phyloP scores from a whole-genome alignment of 257 asterid genomes.

The Salvia rosmarinus region DNA sequence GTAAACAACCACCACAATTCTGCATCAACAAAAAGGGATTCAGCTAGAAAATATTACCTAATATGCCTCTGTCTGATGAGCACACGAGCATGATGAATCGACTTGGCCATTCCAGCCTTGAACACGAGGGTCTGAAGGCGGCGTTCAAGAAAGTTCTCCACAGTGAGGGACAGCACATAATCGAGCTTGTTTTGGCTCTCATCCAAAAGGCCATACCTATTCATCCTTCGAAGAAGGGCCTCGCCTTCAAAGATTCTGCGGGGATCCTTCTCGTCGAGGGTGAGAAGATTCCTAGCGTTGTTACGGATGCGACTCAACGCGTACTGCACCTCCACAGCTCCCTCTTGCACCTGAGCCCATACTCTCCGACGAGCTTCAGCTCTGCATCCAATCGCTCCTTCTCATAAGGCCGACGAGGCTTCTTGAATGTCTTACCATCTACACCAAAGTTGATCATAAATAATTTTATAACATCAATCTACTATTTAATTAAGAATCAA shows the following conservation, averaged over 20 bases:
- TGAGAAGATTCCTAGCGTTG: conserved; percentile 46
- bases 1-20: background rate
- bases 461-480: background rate
- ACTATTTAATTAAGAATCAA: background rate
- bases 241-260: conserved; percentile 76
- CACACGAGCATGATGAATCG: conserved; percentile 52
- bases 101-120: conserved; percentile 43
- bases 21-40: background rate
- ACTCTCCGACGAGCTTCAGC: conserved; percentile 71
- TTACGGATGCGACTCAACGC: conserved; percentile 69
- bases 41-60: conserved; percentile 33
- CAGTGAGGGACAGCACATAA: conserved; percentile 51
- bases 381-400: conserved; percentile 77
- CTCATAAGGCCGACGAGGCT: conserved; percentile 69
- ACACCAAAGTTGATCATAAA: background rate
- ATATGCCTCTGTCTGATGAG: conserved; percentile 56
- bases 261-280: conserved; percentile 51
- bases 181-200: conserved; percentile 54
- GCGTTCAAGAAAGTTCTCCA: conserved; percentile 54
- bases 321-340: conserved; percentile 75
- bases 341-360: conserved; percentile 68
- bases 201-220: conserved; percentile 44
- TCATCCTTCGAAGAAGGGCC: conserved; percentile 73
- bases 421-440: conserved; percentile 76
- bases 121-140: conserved; percentile 53